phyloP scores from a whole-genome alignment of 805 yeast genomes.

The Teunomyces kruisii region DNA sequence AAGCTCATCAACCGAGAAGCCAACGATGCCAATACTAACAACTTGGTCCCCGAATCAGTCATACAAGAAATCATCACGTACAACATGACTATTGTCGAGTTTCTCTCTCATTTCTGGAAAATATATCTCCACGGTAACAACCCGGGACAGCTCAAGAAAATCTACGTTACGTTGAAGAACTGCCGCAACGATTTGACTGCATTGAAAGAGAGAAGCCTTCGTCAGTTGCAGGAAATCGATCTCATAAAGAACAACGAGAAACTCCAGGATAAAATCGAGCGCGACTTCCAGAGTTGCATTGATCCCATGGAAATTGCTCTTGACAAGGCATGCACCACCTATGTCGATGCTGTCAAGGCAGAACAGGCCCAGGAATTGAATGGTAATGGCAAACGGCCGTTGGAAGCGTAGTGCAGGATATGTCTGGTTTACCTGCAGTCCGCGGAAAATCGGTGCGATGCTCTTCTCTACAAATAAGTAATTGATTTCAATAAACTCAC shows the following conservation, averaged over 20 bases:
- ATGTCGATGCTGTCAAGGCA: slow-evolving; percentile 27
- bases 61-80: slow-evolving; percentile 36
- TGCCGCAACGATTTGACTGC: slow-evolving; percentile 30
- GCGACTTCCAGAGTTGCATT: slow-evolving; percentile 33
- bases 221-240: slow-evolving; percentile 12
- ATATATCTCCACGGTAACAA: slow-evolving; percentile 35
- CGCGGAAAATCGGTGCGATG: neutral
- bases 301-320: slow-evolving; percentile 32
- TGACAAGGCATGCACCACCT: slow-evolving; percentile 35
- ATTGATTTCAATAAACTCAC: neutral
- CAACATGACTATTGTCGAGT: slow-evolving; percentile 42
- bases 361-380: slow-evolving; percentile 19
- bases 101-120: slow-evolving; percentile 45
- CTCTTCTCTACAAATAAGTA: neutral
- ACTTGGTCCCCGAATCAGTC: slow-evolving; percentile 34
- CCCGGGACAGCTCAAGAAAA: slow-evolving; percentile 37
- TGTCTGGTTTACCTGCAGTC: neutral
- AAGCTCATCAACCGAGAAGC: slow-evolving; percentile 27
- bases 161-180: slow-evolving; percentile 36
- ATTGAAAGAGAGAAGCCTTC: slow-evolving; percentile 23
- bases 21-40: slow-evolving; percentile 14
- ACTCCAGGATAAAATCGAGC: slow-evolving; percentile 30
- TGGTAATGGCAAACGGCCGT: slow-evolving; percentile 26
- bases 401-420: slow-evolving; percentile 17
- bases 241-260: slow-evolving; percentile 26